Evolutionary conservation across 306 rosid species (phyloP), one percentile per base, ranked within the genome.

Genomic region (Morella rubra): DNA sequence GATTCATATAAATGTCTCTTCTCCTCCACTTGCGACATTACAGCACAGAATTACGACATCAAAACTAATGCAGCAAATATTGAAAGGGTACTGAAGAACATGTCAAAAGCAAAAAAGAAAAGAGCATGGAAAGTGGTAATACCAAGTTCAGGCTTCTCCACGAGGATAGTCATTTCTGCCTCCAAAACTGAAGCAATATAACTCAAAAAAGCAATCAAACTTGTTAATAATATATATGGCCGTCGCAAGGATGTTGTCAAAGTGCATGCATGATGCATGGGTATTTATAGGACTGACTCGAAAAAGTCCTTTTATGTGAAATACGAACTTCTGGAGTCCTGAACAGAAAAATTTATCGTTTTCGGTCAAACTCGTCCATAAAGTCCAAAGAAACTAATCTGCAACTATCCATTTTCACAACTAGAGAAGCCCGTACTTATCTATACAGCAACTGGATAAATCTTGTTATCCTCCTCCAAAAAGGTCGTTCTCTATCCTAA

Each of bases 141-240:
- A 92, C 97, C 91, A 53, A 72, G 54, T 5, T 69, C 78, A 7
- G 80, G 77, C 32, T 90, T 88, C 11, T 83, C 89, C 53, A 90
- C 65, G 68, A 83, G 83, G 74, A 88, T 86, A 6, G 91, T 87
- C 97, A 92, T 82, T 76, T 74, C 32, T 20, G 8, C 13, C 15
- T 44, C 37, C 41, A 74, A 73, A 68, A 1, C 16, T 20, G 6
- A 13, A 64, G 61, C 5, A 65, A 58, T 0, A 45, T 2, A 60
- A 22, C 44, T n/a, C 42, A 41, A 45, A 20, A 5, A 20, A 5
- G 12, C 12, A 75, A 52, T 37, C 71, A 19, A 49, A 56, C 3
- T 27, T 11, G 15, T 14, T 2, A 52, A 52, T 4, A 52, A 16
- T 16, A 15, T 5, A 0, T 16, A 5, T 52, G 56, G 56, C 20